Base-by-base conservation (phyloP, 495 filamentous ascomycete genomes). In the Talaromyces trachyspermus region DNA sequence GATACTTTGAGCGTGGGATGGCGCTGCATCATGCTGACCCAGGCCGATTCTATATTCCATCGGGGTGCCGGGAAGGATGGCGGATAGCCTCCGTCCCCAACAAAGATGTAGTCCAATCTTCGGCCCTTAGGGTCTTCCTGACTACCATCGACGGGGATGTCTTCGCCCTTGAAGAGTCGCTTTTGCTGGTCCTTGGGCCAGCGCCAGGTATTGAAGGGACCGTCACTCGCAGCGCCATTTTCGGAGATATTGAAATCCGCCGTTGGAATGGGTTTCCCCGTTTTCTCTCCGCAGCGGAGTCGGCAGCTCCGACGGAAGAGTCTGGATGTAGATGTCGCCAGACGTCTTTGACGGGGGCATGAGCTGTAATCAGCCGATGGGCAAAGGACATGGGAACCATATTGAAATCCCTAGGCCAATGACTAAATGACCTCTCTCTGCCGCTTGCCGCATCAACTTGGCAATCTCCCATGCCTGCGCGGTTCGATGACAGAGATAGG, bases 401-500 rank as follows among this genome's bases (percentile, higher is more conserved):
- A 63, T 98, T 96, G 67, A 97, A 95, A 64, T 96, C 92, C 92
- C 92, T 5, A 94, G 60, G 1, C 80, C 91, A 14, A 97, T 70
- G 5, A 88, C 88, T 5, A 95, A 69, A 61, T 92, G 86, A 1
- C 90, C 90, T 4, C 87, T 74, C 56, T 92, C 89, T 1, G 81
- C 77, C 10, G 94, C 92, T 17, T 80, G 86, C 4, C 89, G 83
- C 64, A 95, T 84, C 6, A 96, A 69, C 65, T 95, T 95, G 25
- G 89, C 76, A 39, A 97, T 89, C 65, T 97, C 87, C 92, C 92
- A 98, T n/a, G 92, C 85, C 63, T 98, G 92, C 0, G 92, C 88
- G 4, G 84, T 86, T 19, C 89, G 85, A 55, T 97, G 94, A 61
- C 85, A 89, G 18, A 88, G 57, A 60, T 97, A 96, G 19, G 85